phyloP scores from a whole-genome alignment of 164 flowering plant genomes.

The Sedum album region DNA sequence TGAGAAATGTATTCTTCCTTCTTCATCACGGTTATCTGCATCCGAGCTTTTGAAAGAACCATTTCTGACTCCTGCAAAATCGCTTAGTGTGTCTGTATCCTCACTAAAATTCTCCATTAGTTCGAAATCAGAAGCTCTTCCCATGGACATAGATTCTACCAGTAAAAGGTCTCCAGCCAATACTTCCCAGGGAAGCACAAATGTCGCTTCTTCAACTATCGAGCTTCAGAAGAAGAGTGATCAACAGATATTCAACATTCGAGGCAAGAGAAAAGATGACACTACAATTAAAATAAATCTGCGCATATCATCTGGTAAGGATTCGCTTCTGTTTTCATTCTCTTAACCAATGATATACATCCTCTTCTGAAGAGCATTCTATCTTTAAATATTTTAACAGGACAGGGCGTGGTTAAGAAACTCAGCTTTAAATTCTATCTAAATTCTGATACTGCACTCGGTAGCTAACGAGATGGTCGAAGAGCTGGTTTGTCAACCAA shows the following conservation, averaged over 20 bases:
- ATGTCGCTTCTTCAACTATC: neutral
- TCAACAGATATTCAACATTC: neutral
- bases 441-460: slow-evolving; percentile 9
- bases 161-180: neutral
- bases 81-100: neutral
- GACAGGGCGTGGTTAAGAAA: neutral
- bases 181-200: neutral
- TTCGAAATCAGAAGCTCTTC: neutral
- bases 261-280: neutral
- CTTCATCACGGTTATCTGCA: slow-evolving; percentile 7
- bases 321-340: neutral
- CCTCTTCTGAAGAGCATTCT: neutral
- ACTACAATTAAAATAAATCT: neutral
- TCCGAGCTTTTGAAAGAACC: slow-evolving; percentile 10
- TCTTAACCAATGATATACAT: neutral
- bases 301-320: neutral
- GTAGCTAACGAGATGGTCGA: slow-evolving; percentile 11
- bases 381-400: neutral
- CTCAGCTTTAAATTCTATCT: slow-evolving; percentile 9
- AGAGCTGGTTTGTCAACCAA: slow-evolving; percentile 2
- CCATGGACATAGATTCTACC: slow-evolving; percentile 2
- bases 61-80: neutral
- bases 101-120: neutral
- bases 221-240: slow-evolving; percentile 3
- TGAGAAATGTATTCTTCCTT: slow-evolving; percentile 29